A percentile compares a stretch with the other conserved stretches of the same genome.
phyloP scores from a whole-genome alignment of 495 filamentous ascomycete genomes.

The Podospora fimiseda region DNA sequence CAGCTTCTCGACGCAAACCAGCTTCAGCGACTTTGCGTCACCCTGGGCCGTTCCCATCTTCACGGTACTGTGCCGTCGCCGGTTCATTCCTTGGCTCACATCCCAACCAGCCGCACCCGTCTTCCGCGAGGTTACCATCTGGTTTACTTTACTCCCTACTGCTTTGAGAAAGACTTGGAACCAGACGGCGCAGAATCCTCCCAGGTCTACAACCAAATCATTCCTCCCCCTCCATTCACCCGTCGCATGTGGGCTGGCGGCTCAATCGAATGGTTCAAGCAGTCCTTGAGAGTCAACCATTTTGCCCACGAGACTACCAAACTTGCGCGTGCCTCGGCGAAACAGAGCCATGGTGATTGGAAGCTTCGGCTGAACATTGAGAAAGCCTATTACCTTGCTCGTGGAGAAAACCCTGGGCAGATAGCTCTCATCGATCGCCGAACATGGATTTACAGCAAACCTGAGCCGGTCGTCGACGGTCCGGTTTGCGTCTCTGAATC shows the following conservation, averaged over 20 bases:
- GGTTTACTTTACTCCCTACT: slow-evolving; percentile 53
- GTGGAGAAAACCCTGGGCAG: too few species aligned
- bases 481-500: too few species aligned
- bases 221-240: slow-evolving; percentile 53
- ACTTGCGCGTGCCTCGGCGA: slow-evolving; percentile 45
- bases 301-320: slow-evolving; percentile 51
- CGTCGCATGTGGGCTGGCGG: slow-evolving; percentile 68
- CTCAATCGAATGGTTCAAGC: slow-evolving; percentile 40
- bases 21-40: slow-evolving; percentile 48
- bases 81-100: slow-evolving; percentile 18
- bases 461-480: too few species aligned
- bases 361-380: slow-evolving; percentile 63
- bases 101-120: slow-evolving; percentile 30
- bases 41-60: slow-evolving; percentile 42
- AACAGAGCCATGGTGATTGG: slow-evolving; percentile 51
- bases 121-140: slow-evolving; percentile 56
- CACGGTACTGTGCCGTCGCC: not conserved
- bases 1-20: slow-evolving; percentile 55
- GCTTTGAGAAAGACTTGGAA: slow-evolving; percentile 46
- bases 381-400: slow-evolving; percentile 50
- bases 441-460: too few species aligned
- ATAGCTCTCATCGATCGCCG: slow-evolving; percentile 48
- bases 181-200: slow-evolving; percentile 60
- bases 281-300: slow-evolving; percentile 38
- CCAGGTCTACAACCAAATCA: slow-evolving; percentile 50